Base-by-base conservation (phyloP, 306 rosid species). In the Carpinus fangiana region DNA sequence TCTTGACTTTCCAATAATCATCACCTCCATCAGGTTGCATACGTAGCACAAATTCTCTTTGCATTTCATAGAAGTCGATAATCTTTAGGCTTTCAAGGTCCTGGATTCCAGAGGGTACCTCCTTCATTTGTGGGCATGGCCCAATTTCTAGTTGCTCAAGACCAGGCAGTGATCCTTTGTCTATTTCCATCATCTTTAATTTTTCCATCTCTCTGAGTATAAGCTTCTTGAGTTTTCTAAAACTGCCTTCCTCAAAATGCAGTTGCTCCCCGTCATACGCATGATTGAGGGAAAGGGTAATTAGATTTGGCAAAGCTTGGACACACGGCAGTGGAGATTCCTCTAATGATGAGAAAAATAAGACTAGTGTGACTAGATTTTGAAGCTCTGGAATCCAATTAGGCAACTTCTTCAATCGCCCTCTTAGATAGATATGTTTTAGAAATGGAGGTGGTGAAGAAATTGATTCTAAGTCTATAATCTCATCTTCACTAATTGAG, bases 351-450 rank as follows among this genome's bases (percentile, higher is more conserved):
- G 78, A 70, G 56, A 38, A 79, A 21, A 2, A 7, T 18, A 79
- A 28, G 0, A 2, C 0, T 54, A 55, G 0, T 48, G 5, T 71
- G 12, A 79, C 72, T 0, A 83, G 60, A 18, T 64, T 52, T 0
- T 70, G 59, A 47, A 79, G 81, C 46, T 76, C 16, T 0, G 23
- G 16, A 14, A 76, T 56, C 84, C 87, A 79, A 2, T 70, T 20
- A 0, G 79, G 81, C 23, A 84, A 52, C 62, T 60, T 59, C 69
- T 23, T 21, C 6, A 80, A 5, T 48, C 7, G 12, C 16, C 84
- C 87, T 2, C 13, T 34, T 18, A 80, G 53, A 60, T 11, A 2
- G 16, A 83, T 78, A 26, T 12, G 8, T 23, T 23, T 59, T 7
- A 76, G 41, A 73, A 2, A 73, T 65, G n/a, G 0, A 1, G 76